Evolutionary conservation across 352 stramenopile genomes (phyloP).

Genomic region (Phytophthora nicotianae): DNA sequence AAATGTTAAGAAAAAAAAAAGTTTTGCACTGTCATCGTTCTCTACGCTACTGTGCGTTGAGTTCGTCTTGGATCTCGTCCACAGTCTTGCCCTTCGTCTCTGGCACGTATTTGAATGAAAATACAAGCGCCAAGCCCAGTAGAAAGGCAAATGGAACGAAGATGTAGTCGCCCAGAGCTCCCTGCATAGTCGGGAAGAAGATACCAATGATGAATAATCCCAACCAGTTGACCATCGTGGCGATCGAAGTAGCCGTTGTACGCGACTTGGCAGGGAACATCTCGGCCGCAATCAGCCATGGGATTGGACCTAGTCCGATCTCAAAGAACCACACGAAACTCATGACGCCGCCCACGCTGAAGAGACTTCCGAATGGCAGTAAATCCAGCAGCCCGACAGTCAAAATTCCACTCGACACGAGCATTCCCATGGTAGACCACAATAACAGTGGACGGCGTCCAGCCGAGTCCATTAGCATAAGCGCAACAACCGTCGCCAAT

Average conservation of each 20-base stretch:
- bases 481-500: slow-evolving; percentile 65
- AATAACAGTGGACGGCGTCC: slow-evolving; percentile 67
- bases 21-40: neutral
- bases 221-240: slow-evolving; percentile 95
- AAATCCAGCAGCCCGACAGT: slow-evolving; percentile 61
- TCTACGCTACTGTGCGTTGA: slow-evolving; percentile 32
- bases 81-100: slow-evolving; percentile 91
- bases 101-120: slow-evolving; percentile 82
- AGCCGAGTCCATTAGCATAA: slow-evolving; percentile 76
- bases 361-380: slow-evolving; percentile 54
- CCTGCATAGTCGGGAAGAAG: slow-evolving; percentile 92
- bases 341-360: slow-evolving; percentile 66
- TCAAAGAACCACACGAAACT: slow-evolving; percentile 81
- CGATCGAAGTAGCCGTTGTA: slow-evolving; percentile 88
- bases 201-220: slow-evolving; percentile 95
- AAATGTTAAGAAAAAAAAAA: neutral
- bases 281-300: slow-evolving; percentile 96
- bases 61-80: slow-evolving; percentile 63
- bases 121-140: slow-evolving; percentile 71
- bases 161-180: slow-evolving; percentile 75
- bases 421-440: slow-evolving; percentile 68
- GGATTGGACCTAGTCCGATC: slow-evolving; percentile 89
- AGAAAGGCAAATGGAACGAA: slow-evolving; percentile 91
- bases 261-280: slow-evolving; percentile 95
- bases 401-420: slow-evolving; percentile 61